These are phyloP conservation scores for Saposhnikovia divaricata DNA, from an alignment of 129 eudicot genomes.

Conservation along the genomic window DNA sequence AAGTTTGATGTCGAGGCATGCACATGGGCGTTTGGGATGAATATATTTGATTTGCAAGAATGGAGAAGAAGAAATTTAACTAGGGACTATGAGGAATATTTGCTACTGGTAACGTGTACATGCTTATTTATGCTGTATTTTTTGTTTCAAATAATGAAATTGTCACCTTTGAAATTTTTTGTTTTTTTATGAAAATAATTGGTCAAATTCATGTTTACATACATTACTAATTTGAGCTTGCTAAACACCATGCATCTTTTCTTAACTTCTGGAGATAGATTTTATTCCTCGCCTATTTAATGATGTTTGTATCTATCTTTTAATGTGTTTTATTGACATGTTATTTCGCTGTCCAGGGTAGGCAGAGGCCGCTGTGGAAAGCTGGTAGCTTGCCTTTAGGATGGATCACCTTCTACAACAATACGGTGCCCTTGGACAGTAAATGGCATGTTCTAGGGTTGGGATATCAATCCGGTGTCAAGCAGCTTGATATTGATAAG, in stretches of 20 bases:
- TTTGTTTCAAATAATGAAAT: background rate
- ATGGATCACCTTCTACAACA: slow-evolving; percentile 86
- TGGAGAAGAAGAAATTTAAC: slow-evolving; percentile 71
- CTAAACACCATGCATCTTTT: background rate
- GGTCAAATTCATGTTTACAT: background rate
- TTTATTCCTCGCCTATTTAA: background rate
- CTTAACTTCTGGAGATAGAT: background rate
- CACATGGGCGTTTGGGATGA: slow-evolving; percentile 95
- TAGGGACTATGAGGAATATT: slow-evolving; percentile 46
- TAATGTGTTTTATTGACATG: background rate
- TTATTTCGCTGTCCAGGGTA: slow-evolving; percentile 40
- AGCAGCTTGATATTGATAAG: slow-evolving; percentile 45
- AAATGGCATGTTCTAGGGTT: slow-evolving; percentile 85
- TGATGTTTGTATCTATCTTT: background rate
- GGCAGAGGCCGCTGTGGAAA: slow-evolving; percentile 50
- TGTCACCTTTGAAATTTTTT: background rate
- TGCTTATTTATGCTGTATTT: background rate
- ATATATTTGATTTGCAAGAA: slow-evolving; percentile 66
- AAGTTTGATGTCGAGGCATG: slow-evolving; percentile 49
- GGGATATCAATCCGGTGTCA: slow-evolving; percentile 55
- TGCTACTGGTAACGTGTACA: slow-evolving; percentile 43
- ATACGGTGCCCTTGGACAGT: slow-evolving; percentile 46
- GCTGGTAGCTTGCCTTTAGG: slow-evolving; percentile 90
- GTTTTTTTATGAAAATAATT: background rate
- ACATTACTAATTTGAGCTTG: background rate